Base-by-base conservation (phyloP, 495 filamentous ascomycete genomes). In the Neurospora sp. region DNA sequence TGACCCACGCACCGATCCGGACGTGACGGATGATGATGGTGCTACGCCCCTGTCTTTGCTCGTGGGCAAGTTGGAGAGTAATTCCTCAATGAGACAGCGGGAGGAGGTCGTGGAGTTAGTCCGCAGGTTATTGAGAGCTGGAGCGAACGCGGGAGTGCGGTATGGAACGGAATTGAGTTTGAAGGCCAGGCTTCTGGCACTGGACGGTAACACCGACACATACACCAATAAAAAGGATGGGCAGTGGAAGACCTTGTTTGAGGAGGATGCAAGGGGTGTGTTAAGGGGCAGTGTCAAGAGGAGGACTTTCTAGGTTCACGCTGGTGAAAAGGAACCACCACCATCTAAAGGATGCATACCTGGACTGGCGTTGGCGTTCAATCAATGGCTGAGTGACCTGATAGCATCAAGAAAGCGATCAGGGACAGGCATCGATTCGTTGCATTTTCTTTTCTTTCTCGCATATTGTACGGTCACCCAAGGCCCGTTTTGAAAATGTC, bases 31-130 rank as follows among this genome's bases (percentile, higher is more conserved):
- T 3, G 34, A 71, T 1, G 31, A 75, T 1, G 73, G 74, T 1
- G 59, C 39, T 0, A 78, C 77, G 4, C 73, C 77, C 4, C 66
- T 78, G 0, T 39, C 28, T 0, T 10, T 69, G 13, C 48, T 76
- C 0, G 43, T 74, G 0, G 37, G 39, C 3, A 24, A n/a, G 10
- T 2, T 73, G n/a, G 77, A 73, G 37, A 11, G 31, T 9, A 40
- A 19, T 3, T 40, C 24, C 24, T 28, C 10, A 3, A 28, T 48
- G 70, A 28, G 21, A 28, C 21, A 54, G 21, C 39, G 1, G 4
- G 38, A 66, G n/a, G 69, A 54, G 2, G 62, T 73, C 4, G 37
- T 70, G 2, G 74, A 73, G 17, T 37, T 76, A 4, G 71, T 54
- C 17, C 36, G 70, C 0, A 1, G 72, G 40, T 42, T 77, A 28